Base-by-base conservation (phyloP, 805 yeast genomes). In the Clavispora asparagi region DNA sequence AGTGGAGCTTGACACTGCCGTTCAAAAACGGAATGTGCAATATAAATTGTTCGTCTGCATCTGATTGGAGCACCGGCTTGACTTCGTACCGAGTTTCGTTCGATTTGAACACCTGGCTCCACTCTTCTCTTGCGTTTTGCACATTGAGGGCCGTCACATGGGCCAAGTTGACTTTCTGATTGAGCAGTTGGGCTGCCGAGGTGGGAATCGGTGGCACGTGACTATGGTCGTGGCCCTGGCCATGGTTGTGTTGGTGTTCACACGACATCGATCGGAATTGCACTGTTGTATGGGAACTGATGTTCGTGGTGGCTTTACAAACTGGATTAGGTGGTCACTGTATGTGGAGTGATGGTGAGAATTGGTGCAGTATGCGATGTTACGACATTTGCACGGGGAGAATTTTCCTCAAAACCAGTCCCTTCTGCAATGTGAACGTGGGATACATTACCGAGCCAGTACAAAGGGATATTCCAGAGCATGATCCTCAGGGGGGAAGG, bases 1-100 rank as follows among this genome's bases (percentile, higher is more conserved):
- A 85, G 59, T 79, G 87, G 31, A 92, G 64, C 59, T 84, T 87
- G 36, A 87, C 89, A 23, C 77, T 68, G 1, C 85, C 86, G 11
- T 84, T 81, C 33, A 68, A 48, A 57, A 92, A 92, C 27, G 97
- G 97, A 27, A 92, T 78, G 44, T 80, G 77, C 29, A 92, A 54
- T 29, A 91, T 77, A 54, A 91, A 53, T 61, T 92, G 97, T 48
- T 83, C 79, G 58, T 92, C 98, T 2, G 86, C 81, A 61, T 91
- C 97, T 1, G 87, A 79, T 63, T 79, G 82, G 59, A 68, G 65
- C 13, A 69, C 62, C 51, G 68, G 81, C 49, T 50, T 71, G 9
- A 78, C 53, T n/a, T 70, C 63, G 50, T 78, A 80, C 55, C 78
- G 77, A 7, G 73, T 68, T 1, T 72, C 77, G 40, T 71, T 64